Percentiles rank a stretch among this genome's conserved stretches.
Conservation (phyloP, 345 rosid species). For the Diplotaxis tenuifolia region DNA sequence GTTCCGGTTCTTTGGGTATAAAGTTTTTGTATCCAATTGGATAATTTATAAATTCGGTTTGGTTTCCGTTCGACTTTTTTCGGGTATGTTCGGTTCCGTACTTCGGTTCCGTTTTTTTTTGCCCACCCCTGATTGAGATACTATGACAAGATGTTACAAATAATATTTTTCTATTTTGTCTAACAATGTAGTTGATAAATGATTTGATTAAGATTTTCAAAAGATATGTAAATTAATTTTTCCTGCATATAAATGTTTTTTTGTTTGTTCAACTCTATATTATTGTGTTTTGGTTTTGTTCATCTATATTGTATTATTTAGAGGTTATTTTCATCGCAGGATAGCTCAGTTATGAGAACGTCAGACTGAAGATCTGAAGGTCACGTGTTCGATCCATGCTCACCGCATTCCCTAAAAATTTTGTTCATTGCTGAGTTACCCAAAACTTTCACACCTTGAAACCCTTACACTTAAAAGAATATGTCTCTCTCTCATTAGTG, state of each 20-base stretch:
- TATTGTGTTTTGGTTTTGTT: no score
- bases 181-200: no score
- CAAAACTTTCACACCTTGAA: background rate
- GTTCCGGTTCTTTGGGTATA: no score
- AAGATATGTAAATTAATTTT: no score
- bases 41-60: background rate
- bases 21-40: no score
- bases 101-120: background rate
- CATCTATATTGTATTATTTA: no score
- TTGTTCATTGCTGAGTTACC: background rate
- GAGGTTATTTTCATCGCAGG: constrained; percentile 38
- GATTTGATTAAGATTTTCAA: no score
- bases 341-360: constrained; percentile 87
- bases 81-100: background rate
- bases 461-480: background rate
- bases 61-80: background rate
- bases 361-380: constrained; percentile 97
- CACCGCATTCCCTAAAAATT: constrained; percentile 42
- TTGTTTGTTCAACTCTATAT: no score
- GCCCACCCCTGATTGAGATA: background rate
- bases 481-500: background rate
- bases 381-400: constrained; percentile 69
- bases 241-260: no score
- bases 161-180: no score
- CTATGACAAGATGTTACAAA: no score